Conservation (phyloP, 1,284 basidiomycete species). For the Mycosarcoma maydis region DNA sequence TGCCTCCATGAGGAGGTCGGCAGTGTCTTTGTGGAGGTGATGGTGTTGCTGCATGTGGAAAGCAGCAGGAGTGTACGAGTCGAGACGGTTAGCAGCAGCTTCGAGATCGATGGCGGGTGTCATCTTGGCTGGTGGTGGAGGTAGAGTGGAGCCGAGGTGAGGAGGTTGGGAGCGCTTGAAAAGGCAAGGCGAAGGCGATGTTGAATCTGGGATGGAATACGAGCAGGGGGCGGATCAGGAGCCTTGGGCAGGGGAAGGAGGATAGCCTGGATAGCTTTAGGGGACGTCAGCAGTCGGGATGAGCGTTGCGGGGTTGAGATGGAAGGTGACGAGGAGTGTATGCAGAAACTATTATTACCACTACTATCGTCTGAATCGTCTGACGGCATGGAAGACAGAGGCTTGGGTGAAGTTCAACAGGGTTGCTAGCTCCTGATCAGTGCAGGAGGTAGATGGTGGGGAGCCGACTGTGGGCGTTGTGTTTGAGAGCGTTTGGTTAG, state of each 20-base stretch:
- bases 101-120: slow-evolving; percentile 50
- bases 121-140: slow-evolving; percentile 51
- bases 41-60: slow-evolving; percentile 25
- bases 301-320: neutral
- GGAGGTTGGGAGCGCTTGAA: slow-evolving; percentile 33
- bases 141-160: slow-evolving; percentile 47
- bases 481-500: neutral
- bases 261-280: slow-evolving; percentile 34
- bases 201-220: slow-evolving; percentile 16
- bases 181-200: slow-evolving; percentile 21
- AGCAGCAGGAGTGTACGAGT: slow-evolving; percentile 29
- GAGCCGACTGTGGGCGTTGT: slow-evolving; percentile 34
- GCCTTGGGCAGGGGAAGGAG: slow-evolving; percentile 44
- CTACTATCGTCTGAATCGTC: slow-evolving; percentile 58
- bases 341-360: slow-evolving; percentile 45
- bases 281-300: slow-evolving; percentile 14
- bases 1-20: slow-evolving; percentile 44
- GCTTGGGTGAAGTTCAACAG: slow-evolving; percentile 37
- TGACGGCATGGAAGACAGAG: slow-evolving; percentile 54
- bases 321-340: slow-evolving; percentile 12
- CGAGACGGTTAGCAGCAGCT: slow-evolving; percentile 42
- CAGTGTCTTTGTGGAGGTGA: slow-evolving; percentile 40
- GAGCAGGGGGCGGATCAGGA: slow-evolving; percentile 46
- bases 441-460: slow-evolving; percentile 32
- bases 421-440: slow-evolving; percentile 46